Percentiles rank a stretch among this genome's conserved stretches.
Conservation (phyloP, 2,329 filamentous ascomycete species). For the Bipolaris victoriae region DNA sequence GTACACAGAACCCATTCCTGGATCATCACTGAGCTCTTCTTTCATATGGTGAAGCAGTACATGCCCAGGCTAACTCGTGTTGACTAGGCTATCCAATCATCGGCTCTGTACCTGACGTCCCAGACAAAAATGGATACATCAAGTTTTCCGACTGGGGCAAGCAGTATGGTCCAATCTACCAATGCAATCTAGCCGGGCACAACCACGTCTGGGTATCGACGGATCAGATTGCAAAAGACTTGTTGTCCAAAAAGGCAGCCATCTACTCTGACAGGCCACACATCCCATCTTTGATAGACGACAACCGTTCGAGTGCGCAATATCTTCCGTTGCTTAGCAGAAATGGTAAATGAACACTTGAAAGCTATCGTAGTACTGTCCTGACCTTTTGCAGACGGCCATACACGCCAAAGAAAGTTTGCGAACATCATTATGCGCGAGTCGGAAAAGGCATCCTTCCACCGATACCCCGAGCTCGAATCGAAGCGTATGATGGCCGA, state of each 20-base stretch:
- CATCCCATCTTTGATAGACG: slow-evolving; percentile 52
- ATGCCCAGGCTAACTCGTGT: slow-evolving; percentile 16
- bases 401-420: slow-evolving; percentile 54
- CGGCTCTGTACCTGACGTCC: slow-evolving; percentile 52
- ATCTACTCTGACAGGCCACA: slow-evolving; percentile 57
- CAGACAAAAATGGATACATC: slow-evolving; percentile 52
- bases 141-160: slow-evolving; percentile 56
- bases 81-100: slow-evolving; percentile 51
- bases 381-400: slow-evolving; percentile 43
- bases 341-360: slow-evolving; percentile 44
- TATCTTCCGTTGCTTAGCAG: slow-evolving; percentile 54
- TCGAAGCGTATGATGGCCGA: slow-evolving; percentile 54
- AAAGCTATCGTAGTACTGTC: not conserved
- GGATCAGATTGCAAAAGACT: slow-evolving; percentile 51
- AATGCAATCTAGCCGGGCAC: slow-evolving; percentile 52
- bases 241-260: slow-evolving; percentile 52
- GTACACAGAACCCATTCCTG: slow-evolving; percentile 5
- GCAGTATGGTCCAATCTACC: slow-evolving; percentile 55
- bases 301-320: slow-evolving; percentile 54
- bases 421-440: slow-evolving; percentile 55
- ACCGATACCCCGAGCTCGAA: slow-evolving; percentile 54
- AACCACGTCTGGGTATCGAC: slow-evolving; percentile 56
- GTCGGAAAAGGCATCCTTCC: slow-evolving; percentile 50
- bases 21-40: not conserved
- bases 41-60: not conserved